A percentile compares a stretch with the other conserved stretches of the same genome.
Evolutionary conservation across 129 eudicot species (phyloP).

Genomic region (Pseudognaphalium luteoalbum): DNA sequence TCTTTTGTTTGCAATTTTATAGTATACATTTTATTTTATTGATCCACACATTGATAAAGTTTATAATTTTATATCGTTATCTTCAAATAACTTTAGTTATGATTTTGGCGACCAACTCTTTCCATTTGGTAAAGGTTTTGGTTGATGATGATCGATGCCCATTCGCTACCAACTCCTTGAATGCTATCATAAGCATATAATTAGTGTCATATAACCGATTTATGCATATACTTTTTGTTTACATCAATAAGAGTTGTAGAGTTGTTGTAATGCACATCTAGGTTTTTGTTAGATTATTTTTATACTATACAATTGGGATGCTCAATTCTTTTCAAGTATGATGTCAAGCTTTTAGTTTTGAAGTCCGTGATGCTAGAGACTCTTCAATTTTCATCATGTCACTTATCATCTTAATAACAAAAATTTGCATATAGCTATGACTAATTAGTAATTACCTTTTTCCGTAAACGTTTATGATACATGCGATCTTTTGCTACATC

Average conservation of each 20-base stretch:
- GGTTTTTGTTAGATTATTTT: neutral
- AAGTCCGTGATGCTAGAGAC: neutral
- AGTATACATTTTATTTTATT: too few relatives aligned
- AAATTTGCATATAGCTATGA: too few relatives aligned
- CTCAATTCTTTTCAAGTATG: neutral
- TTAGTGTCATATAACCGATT: too few relatives aligned
- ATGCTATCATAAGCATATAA: neutral
- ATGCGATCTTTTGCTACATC: too few relatives aligned
- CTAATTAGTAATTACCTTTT: too few relatives aligned
- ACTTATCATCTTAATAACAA: too few relatives aligned
- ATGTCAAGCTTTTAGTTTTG: neutral
- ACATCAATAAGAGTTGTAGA: neutral
- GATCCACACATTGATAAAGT: too few relatives aligned
- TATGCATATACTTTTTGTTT: too few relatives aligned
- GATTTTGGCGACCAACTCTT: constrained; percentile 3
- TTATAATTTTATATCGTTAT: too few relatives aligned
- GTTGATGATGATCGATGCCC: constrained; percentile 8
- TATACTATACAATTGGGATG: neutral
- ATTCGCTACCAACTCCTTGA: neutral
- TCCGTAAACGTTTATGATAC: too few relatives aligned
- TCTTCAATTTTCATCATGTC: neutral
- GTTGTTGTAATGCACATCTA: neutral
- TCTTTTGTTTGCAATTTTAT: too few relatives aligned
- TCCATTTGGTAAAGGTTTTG: constrained; percentile 18
- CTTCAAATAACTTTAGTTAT: too few relatives aligned